Evolutionary conservation across 169 alveolate species (phyloP).

Genomic region (Eimeria acervulina): DNA sequence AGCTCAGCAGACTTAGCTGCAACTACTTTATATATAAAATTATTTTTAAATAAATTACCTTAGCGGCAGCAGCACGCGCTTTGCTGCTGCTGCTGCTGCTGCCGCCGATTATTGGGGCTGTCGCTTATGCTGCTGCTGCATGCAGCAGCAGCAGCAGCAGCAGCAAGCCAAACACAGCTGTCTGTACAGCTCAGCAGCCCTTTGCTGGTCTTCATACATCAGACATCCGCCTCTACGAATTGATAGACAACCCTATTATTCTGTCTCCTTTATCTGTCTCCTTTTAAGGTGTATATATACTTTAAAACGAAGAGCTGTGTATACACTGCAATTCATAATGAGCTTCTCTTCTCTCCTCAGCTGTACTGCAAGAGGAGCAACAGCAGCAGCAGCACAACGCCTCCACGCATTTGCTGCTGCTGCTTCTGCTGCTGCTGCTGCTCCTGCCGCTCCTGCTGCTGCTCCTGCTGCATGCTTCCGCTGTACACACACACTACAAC

Average conservation of each 20-base stretch:
- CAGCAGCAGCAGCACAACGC: neutral
- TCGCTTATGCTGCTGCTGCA: neutral
- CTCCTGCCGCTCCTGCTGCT: neutral
- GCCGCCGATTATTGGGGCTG: neutral
- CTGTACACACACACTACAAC: neutral
- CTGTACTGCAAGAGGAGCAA: neutral
- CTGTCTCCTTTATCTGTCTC: no score
- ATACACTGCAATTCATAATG: neutral
- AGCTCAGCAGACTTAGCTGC: neutral
- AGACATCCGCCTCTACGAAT: no score
- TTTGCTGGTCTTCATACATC: neutral
- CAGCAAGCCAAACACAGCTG: neutral
- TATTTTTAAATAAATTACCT: neutral
- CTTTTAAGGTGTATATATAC: neutral
- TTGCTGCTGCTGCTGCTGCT: slow-evolving; percentile 21
- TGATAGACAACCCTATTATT: no score
- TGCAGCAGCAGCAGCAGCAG: neutral
- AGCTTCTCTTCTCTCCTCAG: no score
- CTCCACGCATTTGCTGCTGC: neutral
- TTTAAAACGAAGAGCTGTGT: neutral
- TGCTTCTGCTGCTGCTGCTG: no score
- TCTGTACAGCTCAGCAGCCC: neutral
- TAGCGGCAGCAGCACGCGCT: neutral
- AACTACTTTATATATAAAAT: neutral
- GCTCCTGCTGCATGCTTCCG: neutral